Evolutionary conservation across 331 rosid species (phyloP), one percentile per base, ranked within the genome.

Genomic region (Quercus lobata): DNA sequence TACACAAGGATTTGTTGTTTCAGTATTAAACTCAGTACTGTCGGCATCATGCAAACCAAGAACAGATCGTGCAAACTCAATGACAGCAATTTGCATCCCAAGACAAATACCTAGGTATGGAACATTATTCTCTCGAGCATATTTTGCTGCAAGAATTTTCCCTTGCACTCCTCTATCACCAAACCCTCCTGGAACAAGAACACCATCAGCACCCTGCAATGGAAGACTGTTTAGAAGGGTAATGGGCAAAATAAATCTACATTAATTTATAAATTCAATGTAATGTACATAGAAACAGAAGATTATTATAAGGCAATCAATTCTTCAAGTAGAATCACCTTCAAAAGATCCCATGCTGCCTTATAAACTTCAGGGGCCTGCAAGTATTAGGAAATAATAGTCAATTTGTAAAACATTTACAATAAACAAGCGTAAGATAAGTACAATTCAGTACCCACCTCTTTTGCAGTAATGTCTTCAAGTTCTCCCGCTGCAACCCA

Each of bases 151-250:
- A 72, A 94, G 96, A 80, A 91, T 90, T 89, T 94, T 94, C 70
- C 98, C 98, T 85, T 89, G 82, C 77, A 92, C 91, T 84, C 97
- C 98, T 86, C 98, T 87, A 75, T 87, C 96, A 75, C 98, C 98
- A 74, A 94, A 94, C 35, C 98, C 98, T 74, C 98, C 98, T 0
- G 98, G 98, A 85, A 94, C 94, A 61, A 94, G 93, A 69, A 94
- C 62, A 76, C 97, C 98, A 74, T 90, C 85, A 80, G 94, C 94
- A n/a, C 90, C 97, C 98, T 94, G 83, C 79, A 86, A 65, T 24
- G 29, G 37, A 60, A 77, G 57, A 69, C 24, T 37, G 57, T 76
- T 71, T 22, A 49, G 34, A 6, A 22, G 71, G 73, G 46, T 24
- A 70, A 41, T 12, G 2, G 34, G 34, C 57, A 71, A 71, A 52